Conservation (phyloP, 192 early-diverging fungal species). For the Umbelopsis isabellina region DNA sequence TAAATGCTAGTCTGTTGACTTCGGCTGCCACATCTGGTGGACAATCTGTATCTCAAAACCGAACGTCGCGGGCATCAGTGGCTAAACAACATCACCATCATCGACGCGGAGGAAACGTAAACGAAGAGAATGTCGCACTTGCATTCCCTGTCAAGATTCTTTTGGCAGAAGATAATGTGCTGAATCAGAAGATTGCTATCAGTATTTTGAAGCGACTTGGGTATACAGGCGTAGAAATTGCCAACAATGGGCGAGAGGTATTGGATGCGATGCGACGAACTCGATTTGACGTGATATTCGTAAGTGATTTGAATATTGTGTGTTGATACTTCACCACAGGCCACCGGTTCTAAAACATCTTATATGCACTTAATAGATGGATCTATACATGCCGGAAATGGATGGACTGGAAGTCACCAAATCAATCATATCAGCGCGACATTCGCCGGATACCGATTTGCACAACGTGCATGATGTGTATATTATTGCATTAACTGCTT, state of each 20-base stretch:
- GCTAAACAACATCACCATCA: slow-evolving; percentile 26
- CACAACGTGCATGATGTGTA: slow-evolving; percentile 45
- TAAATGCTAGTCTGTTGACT: background rate
- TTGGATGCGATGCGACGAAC: slow-evolving; percentile 47
- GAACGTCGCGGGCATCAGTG: slow-evolving; percentile 11
- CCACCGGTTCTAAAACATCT: background rate
- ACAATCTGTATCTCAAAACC: background rate
- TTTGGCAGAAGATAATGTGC: slow-evolving; percentile 47
- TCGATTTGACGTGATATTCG: slow-evolving; percentile 53
- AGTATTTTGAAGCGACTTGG: slow-evolving; percentile 56
- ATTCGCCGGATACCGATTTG: slow-evolving; percentile 21
- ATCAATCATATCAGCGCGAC: slow-evolving; percentile 31
- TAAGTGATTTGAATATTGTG: slow-evolving; percentile 16
- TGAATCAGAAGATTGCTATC: slow-evolving; percentile 59
- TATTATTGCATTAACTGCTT: slow-evolving; percentile 60
- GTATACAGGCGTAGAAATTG: slow-evolving; percentile 49
- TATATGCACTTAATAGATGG: slow-evolving; percentile 29
- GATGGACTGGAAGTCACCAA: slow-evolving; percentile 44
- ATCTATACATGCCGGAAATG: slow-evolving; percentile 48
- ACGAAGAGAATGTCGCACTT: slow-evolving; percentile 34
- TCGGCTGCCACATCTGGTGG: background rate
- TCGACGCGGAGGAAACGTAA: background rate
- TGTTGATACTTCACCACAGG: background rate
- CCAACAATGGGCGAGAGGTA: slow-evolving; percentile 53
- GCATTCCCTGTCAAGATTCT: slow-evolving; percentile 38